Evolutionary conservation across 371 early-diverging fungal genomes (phyloP), one percentile per base, ranked within the genome.

Genomic region (Actinomucor elegans): DNA sequence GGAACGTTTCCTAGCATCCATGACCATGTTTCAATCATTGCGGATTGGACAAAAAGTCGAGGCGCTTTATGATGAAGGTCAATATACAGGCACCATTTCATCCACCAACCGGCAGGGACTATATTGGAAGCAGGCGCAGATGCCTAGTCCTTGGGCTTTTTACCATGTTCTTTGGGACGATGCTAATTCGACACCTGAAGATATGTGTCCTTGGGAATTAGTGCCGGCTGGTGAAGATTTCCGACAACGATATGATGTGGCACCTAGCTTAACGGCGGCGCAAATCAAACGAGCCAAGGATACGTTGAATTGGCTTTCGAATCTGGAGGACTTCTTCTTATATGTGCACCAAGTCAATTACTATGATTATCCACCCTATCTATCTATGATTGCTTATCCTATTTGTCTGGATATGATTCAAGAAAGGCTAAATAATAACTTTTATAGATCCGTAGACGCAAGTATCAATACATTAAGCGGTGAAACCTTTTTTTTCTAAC

Each of bases 261-360:
- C 40, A 10, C 36, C 50, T 20, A 34, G 49, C 0, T 45, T 70
- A 1, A 20, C 59, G 1, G 23, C 32, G 2, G 42, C 55, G 17
- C 64, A 70, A 24, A 59, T 48, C 5, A 54, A 66, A 15, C 62
- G 79, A 11, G 73, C 75, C 5, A 59, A 51, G 10, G 68, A 70
- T 17, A 52, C 74, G 12, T 45, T 85, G 1, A 49, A 52, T 1
- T 71, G 63, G 65, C 49, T 83, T 32, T 57, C 58, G 5, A 52
- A 45, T 10, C 49, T 55, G n/a, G 68, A 71, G 0, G 83, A 81
- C 7, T 83, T 83, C 45, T 71, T 52, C 26, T 76, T 84, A 40
- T 90, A 88, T 65, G 80, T 84, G 18, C 71, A 75, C 1, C 77
- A 81, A 48, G 91, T 91, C 14, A 84, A 88, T 47, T 86, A 80